A percentile compares a stretch with the other conserved stretches of the same genome.
These are phyloP conservation scores for Mycena polygramma DNA, from an alignment of 768 basidiomycete genomes.

Conservation along the genomic window DNA sequence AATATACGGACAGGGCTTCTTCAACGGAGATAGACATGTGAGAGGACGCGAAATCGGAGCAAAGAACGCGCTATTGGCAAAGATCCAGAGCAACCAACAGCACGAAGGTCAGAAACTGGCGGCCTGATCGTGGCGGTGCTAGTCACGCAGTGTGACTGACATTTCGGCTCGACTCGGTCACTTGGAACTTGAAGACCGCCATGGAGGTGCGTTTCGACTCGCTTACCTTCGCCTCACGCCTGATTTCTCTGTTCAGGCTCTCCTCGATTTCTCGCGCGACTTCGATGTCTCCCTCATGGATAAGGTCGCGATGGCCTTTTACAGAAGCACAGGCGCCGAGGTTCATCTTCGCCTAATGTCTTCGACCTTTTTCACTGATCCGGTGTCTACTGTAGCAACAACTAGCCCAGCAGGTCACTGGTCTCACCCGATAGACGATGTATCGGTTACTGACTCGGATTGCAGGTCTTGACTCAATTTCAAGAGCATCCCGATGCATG, in stretches of 20 bases:
- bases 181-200: constrained; percentile 34
- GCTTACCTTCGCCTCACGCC: constrained; percentile 29
- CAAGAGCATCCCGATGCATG: constrained; percentile 97
- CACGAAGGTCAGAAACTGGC: not conserved
- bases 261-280: constrained; percentile 94
- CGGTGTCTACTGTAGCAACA: constrained; percentile 77
- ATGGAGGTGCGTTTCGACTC: constrained; percentile 62
- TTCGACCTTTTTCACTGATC: constrained; percentile 41
- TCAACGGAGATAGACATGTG: constrained; percentile 58
- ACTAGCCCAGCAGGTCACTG: constrained; percentile 84
- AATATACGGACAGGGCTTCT: constrained; percentile 58
- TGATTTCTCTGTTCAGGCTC: constrained; percentile 64
- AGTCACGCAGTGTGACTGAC: not conserved
- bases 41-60: constrained; percentile 34
- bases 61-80: constrained; percentile 11
- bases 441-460: not conserved
- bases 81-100: constrained; percentile 26
- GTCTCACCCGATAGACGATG: not conserved
- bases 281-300: constrained; percentile 95
- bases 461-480: constrained; percentile 74
- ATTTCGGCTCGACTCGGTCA: not conserved
- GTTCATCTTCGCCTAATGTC: constrained; percentile 57
- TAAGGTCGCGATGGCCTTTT: constrained; percentile 93
- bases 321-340: constrained; percentile 86
- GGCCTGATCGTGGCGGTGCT: not conserved